These are phyloP conservation scores for Debaryomyces sp. DNA, from an alignment of 1,139 yeast genomes.

Conservation along the genomic window DNA sequence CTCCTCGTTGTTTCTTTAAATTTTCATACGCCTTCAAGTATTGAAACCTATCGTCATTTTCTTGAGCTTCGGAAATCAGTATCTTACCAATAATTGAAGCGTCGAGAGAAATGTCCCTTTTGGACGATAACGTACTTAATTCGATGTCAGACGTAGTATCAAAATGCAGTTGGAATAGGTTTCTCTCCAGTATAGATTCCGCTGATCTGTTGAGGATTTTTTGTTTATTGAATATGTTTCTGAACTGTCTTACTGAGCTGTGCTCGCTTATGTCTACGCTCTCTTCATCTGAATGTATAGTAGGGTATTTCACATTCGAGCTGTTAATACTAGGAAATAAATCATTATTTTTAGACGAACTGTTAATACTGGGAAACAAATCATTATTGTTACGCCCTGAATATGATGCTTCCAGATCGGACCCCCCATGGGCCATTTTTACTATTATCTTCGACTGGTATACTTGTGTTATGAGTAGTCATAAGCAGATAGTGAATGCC, in stretches of 20 bases:
- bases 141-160: slow-evolving; percentile 17
- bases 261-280: slow-evolving; percentile 8
- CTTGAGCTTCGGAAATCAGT: not conserved
- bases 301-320: slow-evolving; percentile 1
- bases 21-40: slow-evolving; percentile 31
- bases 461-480: not conserved
- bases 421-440: slow-evolving; percentile 12
- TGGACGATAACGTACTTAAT: not conserved
- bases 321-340: slow-evolving; percentile 13
- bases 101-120: slow-evolving; percentile 20
- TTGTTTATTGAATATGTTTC: slow-evolving; percentile 13
- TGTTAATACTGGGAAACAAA: slow-evolving; percentile 12
- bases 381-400: slow-evolving; percentile 6
- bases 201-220: slow-evolving; percentile 13
- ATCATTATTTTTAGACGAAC: not conserved
- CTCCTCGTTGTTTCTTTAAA: slow-evolving; percentile 15
- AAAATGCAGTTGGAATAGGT: slow-evolving; percentile 17
- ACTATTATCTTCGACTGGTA: not conserved
- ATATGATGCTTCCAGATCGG: slow-evolving; percentile 2
- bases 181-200: slow-evolving; percentile 1
- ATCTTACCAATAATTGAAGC: slow-evolving; percentile 32
- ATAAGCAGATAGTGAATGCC: not conserved
- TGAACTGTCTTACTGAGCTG: slow-evolving; percentile 18
- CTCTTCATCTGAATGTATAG: slow-evolving; percentile 3
- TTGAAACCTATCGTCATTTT: slow-evolving; percentile 30